Percentiles rank a stretch among this genome's conserved stretches.
phyloP scores from a whole-genome alignment of 352 stramenopile species.

The Globisporangium irregulare region DNA sequence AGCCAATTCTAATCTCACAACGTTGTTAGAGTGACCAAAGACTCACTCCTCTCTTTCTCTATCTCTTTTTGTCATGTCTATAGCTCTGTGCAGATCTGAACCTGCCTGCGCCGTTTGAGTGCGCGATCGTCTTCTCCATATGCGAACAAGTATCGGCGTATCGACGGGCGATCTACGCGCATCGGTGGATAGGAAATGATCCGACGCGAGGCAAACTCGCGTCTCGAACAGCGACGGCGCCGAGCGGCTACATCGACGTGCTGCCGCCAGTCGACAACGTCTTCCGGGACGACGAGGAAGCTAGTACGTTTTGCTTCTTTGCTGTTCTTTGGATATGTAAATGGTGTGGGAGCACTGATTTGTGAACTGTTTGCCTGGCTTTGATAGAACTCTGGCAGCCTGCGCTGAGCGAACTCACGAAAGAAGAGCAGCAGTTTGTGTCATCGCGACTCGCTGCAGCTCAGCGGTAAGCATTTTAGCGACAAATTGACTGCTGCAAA shows the following conservation, averaged over 20 bases:
- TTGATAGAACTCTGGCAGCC: constrained; percentile 62
- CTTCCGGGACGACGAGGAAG: constrained; percentile 42
- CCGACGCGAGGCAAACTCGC: constrained; percentile 16
- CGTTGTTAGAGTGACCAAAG: too few relatives aligned
- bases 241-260: constrained; percentile 44
- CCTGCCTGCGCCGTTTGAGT: constrained; percentile 48
- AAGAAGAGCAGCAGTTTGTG: constrained; percentile 70
- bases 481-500: neutral
- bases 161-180: constrained; percentile 41
- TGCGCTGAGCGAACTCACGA: constrained; percentile 63
- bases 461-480: constrained; percentile 28
- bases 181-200: constrained; percentile 61
- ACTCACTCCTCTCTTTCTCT: neutral
- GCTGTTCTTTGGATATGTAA: neutral
- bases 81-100: constrained; percentile 60
- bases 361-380: neutral
- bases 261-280: constrained; percentile 47
- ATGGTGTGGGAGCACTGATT: neutral
- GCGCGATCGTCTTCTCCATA: constrained; percentile 69
- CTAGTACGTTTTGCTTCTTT: constrained; percentile 23
- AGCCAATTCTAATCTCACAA: neutral
- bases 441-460: constrained; percentile 34
- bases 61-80: neutral
- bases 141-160: constrained; percentile 72
- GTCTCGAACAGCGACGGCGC: constrained; percentile 20